Percentiles rank a stretch among this genome's conserved stretches.
These are phyloP conservation scores for Cephalotrichum gorgonifer DNA, from an alignment of 2,329 filamentous ascomycete species.

Conservation along the genomic window DNA sequence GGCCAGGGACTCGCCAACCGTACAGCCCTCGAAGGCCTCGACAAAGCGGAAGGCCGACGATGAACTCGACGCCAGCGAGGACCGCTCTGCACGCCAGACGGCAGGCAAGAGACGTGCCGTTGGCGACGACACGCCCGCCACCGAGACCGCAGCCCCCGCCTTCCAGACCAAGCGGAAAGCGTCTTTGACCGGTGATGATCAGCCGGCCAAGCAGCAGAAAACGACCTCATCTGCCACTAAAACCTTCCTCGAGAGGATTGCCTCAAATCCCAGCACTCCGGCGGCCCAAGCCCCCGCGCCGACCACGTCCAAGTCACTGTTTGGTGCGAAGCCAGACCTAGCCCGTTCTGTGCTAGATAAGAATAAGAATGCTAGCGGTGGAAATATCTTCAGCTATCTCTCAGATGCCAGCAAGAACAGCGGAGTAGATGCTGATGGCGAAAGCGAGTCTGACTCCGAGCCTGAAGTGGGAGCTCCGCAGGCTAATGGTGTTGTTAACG, in stretches of 20 bases:
- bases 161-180: conserved; percentile 45
- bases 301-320: neutral
- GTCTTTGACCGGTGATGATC: conserved; percentile 31
- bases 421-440: conserved; percentile 34
- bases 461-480: conserved; percentile 28
- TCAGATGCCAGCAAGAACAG: conserved; percentile 48
- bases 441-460: conserved; percentile 34
- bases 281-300: neutral
- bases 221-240: conserved; percentile 40
- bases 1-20: conserved; percentile 17
- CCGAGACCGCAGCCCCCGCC: conserved; percentile 15
- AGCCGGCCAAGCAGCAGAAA: conserved; percentile 40
- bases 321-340: conserved; percentile 15
- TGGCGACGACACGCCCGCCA: conserved; percentile 21
- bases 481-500: neutral
- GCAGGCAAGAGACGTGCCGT: conserved; percentile 35
- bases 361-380: conserved; percentile 22
- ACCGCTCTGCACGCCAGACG: conserved; percentile 21
- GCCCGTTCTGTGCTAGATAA: conserved; percentile 33
- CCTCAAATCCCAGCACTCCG: conserved; percentile 21
- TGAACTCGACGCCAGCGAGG: conserved; percentile 28
- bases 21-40: conserved; percentile 22
- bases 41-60: conserved; percentile 48
- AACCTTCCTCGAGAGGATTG: conserved; percentile 45
- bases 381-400: conserved; percentile 51